phyloP scores from a whole-genome alignment of 2,329 filamentous ascomycete genomes.

The Arthrobotrys iridis region DNA sequence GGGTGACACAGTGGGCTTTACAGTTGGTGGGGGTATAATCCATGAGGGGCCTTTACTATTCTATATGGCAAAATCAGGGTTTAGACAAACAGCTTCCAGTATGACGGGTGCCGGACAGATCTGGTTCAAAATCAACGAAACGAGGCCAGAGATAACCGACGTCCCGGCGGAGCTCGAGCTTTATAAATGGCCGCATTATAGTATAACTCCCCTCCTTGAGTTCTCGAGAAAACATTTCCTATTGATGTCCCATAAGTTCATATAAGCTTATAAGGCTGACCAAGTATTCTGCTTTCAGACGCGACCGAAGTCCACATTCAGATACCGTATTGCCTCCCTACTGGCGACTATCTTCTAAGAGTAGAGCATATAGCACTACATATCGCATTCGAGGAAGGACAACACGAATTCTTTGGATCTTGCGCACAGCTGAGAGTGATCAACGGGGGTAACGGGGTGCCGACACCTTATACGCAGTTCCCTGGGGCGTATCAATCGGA shows the following conservation, averaged over 20 bases:
- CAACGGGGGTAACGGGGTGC: slow-evolving; percentile 60
- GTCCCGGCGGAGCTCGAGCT: slow-evolving; percentile 8
- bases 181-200: slow-evolving; percentile 33
- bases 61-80: slow-evolving; percentile 62
- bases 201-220: background rate
- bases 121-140: slow-evolving; percentile 62
- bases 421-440: slow-evolving; percentile 64
- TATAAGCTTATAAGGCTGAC: background rate
- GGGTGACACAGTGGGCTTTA: slow-evolving; percentile 50
- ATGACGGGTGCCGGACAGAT: slow-evolving; percentile 60
- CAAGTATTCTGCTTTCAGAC: too few species aligned
- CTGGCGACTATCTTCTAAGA: slow-evolving; percentile 64
- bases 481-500: slow-evolving; percentile 61
- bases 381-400: slow-evolving; percentile 60
- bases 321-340: slow-evolving; percentile 62
- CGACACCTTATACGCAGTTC: slow-evolving; percentile 61
- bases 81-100: slow-evolving; percentile 55
- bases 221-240: background rate
- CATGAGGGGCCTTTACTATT: slow-evolving; percentile 64
- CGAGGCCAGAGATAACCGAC: background rate
- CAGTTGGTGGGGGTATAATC: slow-evolving; percentile 58
- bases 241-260: slow-evolving; percentile 40
- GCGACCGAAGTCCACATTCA: slow-evolving; percentile 58
- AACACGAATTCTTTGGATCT: slow-evolving; percentile 63
- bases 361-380: slow-evolving; percentile 65